A percentile compares a stretch with the other conserved stretches of the same genome.
Conservation (phyloP, 2,329 filamentous ascomycete genomes). For the Sphaerulina vaccinii region DNA sequence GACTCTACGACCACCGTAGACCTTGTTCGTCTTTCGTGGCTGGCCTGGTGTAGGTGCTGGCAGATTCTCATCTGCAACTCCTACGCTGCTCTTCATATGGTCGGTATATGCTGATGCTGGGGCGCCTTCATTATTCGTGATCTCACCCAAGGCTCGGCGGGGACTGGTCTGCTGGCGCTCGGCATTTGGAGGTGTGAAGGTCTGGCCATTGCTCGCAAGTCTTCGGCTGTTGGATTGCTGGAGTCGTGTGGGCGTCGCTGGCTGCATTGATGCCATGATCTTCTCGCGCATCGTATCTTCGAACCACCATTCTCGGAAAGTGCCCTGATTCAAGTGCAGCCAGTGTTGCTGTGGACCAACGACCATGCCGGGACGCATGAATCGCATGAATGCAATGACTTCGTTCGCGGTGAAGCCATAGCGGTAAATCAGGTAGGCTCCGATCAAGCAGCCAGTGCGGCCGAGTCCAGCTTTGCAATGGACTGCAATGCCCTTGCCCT, state of each 20-base stretch:
- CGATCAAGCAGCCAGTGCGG: conserved; percentile 92
- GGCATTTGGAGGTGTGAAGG: conserved; percentile 81
- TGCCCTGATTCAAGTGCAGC: conserved; percentile 94
- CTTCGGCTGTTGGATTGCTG: conserved; percentile 51
- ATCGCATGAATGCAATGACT: conserved; percentile 90
- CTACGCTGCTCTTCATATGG: conserved; percentile 48
- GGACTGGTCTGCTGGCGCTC: conserved; percentile 57
- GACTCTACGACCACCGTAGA: conserved; percentile 66
- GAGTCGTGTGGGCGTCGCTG: conserved; percentile 55
- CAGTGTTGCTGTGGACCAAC: conserved; percentile 98
- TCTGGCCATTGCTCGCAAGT: conserved; percentile 63
- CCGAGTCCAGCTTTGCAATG: conserved; percentile 98
- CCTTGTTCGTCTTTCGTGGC: conserved; percentile 81
- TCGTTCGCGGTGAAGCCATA: conserved; percentile 91
- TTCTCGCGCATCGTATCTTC: conserved; percentile 78
- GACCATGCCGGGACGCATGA: conserved; percentile 98
- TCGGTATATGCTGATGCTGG: conserved; percentile 42
- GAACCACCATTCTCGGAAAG: conserved; percentile 97
- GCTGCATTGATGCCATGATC: conserved; percentile 59
- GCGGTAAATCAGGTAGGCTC: conserved; percentile 95
- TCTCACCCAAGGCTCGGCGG: conserved; percentile 82
- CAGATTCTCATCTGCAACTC: conserved; percentile 82
- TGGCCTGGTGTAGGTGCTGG: conserved; percentile 95
- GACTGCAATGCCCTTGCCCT: conserved; percentile 90
- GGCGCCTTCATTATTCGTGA: conserved; percentile 72